Evolutionary conservation across 192 early-diverging fungal genomes (phyloP).

Genomic region (Entomortierella chlamydospora): DNA sequence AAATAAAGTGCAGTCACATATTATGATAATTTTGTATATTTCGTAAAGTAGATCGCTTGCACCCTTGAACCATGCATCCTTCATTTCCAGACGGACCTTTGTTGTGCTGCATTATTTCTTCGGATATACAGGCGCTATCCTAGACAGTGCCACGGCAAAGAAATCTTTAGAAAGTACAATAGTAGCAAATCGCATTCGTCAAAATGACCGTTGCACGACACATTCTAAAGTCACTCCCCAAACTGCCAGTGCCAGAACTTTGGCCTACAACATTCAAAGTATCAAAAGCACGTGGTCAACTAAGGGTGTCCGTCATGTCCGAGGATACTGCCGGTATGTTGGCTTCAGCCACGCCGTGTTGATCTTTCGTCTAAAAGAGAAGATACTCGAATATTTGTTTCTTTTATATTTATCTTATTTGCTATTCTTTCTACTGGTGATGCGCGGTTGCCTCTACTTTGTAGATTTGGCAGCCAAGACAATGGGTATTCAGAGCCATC

Average conservation of each 20-base stretch:
- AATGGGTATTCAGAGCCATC: slow-evolving; percentile 16
- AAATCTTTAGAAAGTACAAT: neutral
- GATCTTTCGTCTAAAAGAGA: no score
- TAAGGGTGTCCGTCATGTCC: slow-evolving; percentile 43
- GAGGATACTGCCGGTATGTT: slow-evolving; percentile 28
- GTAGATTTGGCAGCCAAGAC: slow-evolving; percentile 28
- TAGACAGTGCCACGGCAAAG: neutral
- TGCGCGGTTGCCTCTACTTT: no score
- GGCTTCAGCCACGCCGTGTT: no score
- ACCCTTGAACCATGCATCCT: no score
- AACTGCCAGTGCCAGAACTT: slow-evolving; percentile 12
- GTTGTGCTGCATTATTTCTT: no score
- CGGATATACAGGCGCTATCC: no score
- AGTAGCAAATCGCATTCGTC: neutral
- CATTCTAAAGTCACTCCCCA: slow-evolving; percentile 15
- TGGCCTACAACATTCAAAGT: slow-evolving; percentile 36
- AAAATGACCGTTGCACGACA: slow-evolving; percentile 12
- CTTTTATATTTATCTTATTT: neutral
- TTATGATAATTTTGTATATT: no score
- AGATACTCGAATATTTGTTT: no score
- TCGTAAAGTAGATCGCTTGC: no score
- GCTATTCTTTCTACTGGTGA: no score
- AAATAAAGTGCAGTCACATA: no score
- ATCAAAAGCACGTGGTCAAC: slow-evolving; percentile 26
- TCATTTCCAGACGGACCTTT: no score